phyloP scores from a whole-genome alignment of 208 protist species.

The Wallacemonas sp. region DNA sequence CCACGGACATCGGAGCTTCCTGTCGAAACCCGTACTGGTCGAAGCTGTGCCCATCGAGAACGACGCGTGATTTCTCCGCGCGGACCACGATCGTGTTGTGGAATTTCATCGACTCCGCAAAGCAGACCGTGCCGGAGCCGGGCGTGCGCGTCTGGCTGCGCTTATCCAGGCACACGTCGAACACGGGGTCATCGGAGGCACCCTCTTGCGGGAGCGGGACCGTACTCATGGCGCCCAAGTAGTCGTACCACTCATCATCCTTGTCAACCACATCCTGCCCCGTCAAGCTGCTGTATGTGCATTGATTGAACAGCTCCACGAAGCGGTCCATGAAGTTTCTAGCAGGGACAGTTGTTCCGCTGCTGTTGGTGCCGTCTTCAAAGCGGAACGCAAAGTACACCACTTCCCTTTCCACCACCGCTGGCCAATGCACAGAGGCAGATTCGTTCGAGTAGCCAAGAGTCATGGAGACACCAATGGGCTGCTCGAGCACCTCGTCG shows the following conservation, averaged over 20 bases:
- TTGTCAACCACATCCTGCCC: slow-evolving; percentile 29
- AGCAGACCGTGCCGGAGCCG: slow-evolving; percentile 46
- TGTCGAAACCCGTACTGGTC: slow-evolving; percentile 7
- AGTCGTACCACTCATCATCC: slow-evolving; percentile 44
- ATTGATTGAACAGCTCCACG: slow-evolving; percentile 61
- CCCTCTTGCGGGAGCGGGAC: slow-evolving; percentile 16
- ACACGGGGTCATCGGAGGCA: slow-evolving; percentile 38
- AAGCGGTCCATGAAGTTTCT: slow-evolving; percentile 23
- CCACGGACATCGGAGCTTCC: slow-evolving; percentile 16
- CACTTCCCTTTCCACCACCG: slow-evolving; percentile 40
- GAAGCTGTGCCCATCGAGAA: slow-evolving; percentile 38
- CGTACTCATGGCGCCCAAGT: slow-evolving; percentile 19
- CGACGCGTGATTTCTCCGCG: slow-evolving; percentile 20
- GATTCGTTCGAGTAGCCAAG: slow-evolving; percentile 32
- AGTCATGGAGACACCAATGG: slow-evolving; percentile 41
- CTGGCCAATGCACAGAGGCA: slow-evolving; percentile 54
- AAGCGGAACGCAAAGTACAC: slow-evolving; percentile 55
- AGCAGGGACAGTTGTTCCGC: neutral
- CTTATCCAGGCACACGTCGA: slow-evolving; percentile 34
- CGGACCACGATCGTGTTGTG: slow-evolving; percentile 48
- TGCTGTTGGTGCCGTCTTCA: slow-evolving; percentile 17
- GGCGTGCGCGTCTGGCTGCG: slow-evolving; percentile 25
- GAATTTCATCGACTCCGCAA: slow-evolving; percentile 46
- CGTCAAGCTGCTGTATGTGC: slow-evolving; percentile 52
- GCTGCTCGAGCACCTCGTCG: slow-evolving; percentile 37